Evolutionary conservation across 495 filamentous ascomycete genomes (phyloP), one percentile per base, ranked within the genome.

Genomic region (Penicillium maclennaniae): DNA sequence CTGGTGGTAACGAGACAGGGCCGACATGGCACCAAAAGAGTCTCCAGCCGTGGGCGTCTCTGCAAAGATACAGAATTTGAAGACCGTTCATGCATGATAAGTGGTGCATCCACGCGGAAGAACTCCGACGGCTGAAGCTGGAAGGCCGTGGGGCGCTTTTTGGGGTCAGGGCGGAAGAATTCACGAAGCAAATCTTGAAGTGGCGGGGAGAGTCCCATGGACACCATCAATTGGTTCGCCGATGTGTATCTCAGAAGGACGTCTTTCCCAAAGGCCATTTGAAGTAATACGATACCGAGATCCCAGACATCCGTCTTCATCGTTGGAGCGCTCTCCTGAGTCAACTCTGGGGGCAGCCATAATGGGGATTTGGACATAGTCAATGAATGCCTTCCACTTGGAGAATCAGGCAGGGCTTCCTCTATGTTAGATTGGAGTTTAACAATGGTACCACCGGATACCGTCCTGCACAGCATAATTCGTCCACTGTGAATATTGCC

Each of bases 281-380:
- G 92, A 25, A 96, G 69, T 58, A 96, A 83, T 17, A 95, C 78
- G 37, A 96, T 81, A 5, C 93, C 93, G 56, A 97, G 81, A 57
- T 95, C 86, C 93, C 93, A 98, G 14, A 98, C 81, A 68, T 97
- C 95, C 0, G 90, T 88, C 66, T 95, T 96, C 59, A 86, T 84
- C 9, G 84, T 87, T 23, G 78, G 78, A 40, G 81, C 71, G 43
- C 76, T 74, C 21, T 75, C 75, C 40, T 83, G 79, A 2, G 86
- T 80, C 36, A 88, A 69, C 67, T 97, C 92, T 15, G 91, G 87
- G 6, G 92, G 84, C 23, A 86, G 64, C 92, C 92, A 97, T 57
- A 87, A 87, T 7, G 85, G 80, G 5, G 91, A 91, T 60, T 85
- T 86, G 10, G 85, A 84, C 7, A 82, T 74, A 26, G 81, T 74